Percentiles rank a stretch among this genome's conserved stretches.
phyloP scores from a whole-genome alignment of 2,329 filamentous ascomycete genomes.

The Didymella lethalis region DNA sequence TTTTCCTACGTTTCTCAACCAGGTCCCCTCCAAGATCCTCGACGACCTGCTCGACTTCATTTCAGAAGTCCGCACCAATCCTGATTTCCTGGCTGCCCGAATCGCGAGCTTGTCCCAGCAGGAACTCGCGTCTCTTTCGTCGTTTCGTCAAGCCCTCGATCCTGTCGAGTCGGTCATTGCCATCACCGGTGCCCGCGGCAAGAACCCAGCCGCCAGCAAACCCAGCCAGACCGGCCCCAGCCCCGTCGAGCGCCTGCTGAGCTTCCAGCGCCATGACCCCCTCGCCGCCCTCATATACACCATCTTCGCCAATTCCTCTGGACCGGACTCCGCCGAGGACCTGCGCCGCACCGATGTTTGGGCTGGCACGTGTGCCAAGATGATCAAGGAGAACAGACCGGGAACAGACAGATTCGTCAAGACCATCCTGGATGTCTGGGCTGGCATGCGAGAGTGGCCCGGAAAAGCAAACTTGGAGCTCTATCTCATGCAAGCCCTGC shows the following conservation, averaged over 20 bases:
- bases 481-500: conserved; percentile 92
- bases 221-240: conserved; percentile 62
- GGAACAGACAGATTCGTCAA: conserved; percentile 82
- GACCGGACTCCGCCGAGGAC: conserved; percentile 82
- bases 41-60: conserved; percentile 81
- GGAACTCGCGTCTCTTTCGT: conserved; percentile 80
- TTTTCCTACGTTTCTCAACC: conserved; percentile 62
- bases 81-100: conserved; percentile 84
- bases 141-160: conserved; percentile 80
- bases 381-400: conserved; percentile 79
- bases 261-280: conserved; percentile 88
- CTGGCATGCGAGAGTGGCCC: conserved; percentile 86
- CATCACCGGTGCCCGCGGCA: conserved; percentile 63
- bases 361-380: conserved; percentile 84
- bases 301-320: conserved; percentile 85
- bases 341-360: conserved; percentile 81
- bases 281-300: conserved; percentile 86
- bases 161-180: conserved; percentile 83
- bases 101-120: conserved; percentile 76
- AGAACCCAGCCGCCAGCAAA: conserved; percentile 58
- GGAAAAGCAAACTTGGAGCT: conserved; percentile 89
- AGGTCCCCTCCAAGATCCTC: conserved; percentile 77
- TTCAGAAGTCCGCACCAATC: conserved; percentile 81
- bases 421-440: conserved; percentile 87
- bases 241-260: conserved; percentile 82